A percentile compares a stretch with the other conserved stretches of the same genome.
Evolutionary conservation across 192 early-diverging fungal genomes (phyloP).

Genomic region (Gorgonomyces haynaldii): DNA sequence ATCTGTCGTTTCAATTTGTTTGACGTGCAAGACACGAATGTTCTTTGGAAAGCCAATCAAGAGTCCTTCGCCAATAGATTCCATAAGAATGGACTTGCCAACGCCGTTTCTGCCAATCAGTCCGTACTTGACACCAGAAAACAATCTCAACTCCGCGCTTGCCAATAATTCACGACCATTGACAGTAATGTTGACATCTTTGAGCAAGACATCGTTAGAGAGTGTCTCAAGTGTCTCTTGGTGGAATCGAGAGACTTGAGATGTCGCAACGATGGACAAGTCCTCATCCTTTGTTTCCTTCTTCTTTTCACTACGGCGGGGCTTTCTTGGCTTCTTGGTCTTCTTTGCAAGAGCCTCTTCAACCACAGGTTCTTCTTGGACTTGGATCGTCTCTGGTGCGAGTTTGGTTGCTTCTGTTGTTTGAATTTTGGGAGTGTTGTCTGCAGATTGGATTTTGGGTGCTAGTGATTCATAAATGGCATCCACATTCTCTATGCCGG

Average conservation of each 20-base stretch:
- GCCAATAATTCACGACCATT: slow-evolving; percentile 52
- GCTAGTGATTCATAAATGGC: no score
- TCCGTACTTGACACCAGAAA: slow-evolving; percentile 65
- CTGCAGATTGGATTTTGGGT: no score
- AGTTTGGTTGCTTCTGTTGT: no score
- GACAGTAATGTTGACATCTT: slow-evolving; percentile 64
- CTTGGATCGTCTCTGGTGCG: no score
- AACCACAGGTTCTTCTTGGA: no score
- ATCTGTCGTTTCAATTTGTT: slow-evolving; percentile 58
- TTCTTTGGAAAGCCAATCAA: slow-evolving; percentile 77
- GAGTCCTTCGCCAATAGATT: slow-evolving; percentile 44
- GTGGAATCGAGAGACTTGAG: slow-evolving; percentile 75
- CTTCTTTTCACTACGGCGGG: no score
- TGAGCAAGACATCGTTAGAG: slow-evolving; percentile 65
- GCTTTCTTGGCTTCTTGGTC: no score
- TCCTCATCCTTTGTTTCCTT: no score
- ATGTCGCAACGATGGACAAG: no score
- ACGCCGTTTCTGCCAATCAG: slow-evolving; percentile 66
- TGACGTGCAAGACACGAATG: slow-evolving; percentile 66
- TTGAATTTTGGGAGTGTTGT: no score
- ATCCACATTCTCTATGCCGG: no score
- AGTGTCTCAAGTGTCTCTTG: slow-evolving; percentile 64
- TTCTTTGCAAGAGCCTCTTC: no score
- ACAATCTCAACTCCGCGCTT: slow-evolving; percentile 66
- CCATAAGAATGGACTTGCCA: slow-evolving; percentile 59